Base-by-base conservation (phyloP, 176 grass and related monocot genomes). In the Raddia guianensis region DNA sequence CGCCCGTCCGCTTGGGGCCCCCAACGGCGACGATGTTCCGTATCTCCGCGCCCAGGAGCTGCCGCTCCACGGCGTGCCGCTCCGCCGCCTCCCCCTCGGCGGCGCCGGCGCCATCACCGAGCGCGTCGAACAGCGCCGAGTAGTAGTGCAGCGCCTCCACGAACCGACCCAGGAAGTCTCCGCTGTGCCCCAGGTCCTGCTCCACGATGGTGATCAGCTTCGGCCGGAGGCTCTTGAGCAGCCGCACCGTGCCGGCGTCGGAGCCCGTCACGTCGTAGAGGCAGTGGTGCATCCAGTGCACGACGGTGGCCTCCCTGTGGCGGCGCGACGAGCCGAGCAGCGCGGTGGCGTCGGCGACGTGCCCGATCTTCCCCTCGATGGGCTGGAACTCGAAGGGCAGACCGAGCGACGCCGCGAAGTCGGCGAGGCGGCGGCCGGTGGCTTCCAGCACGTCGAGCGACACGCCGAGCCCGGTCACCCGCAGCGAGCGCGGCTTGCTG, bases 261-360 rank as follows among this genome's bases (percentile, higher is more conserved):
- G 95, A 98, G 37, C 95, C 92, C 43, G 95, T 98, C 35, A 92
- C 87, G 74, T 98, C 95, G 80, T 94, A 98, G 3, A 98, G 88
- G 77, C 86, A 89, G 73, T 98, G 95, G 66, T 98, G 89, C 92
- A 98, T 98, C 95, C 95, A 98, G 71, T 98, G 90, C 69, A 98
- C 95, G 9, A 94, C 87, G 9, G 86, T 94, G 37, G 85, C 87
- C 72, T 92, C 92, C 44, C 66, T 45, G 21, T 46, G 70, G 80
- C 81, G 70, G 75, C 82, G 87, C 74, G 78, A 62, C 70, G 78
- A 62, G 14, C 80, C 90, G 58, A 94, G 86, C 9, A 84, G 73
- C 0, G 75, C 72, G 2, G 42, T 42, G 49, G 65, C 49, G 72
- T 94, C 86, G 5, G 77, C 58, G 55, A 94, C 72, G 68, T 92